phyloP scores from a whole-genome alignment of 306 rosid genomes.

The Vigna reflexopilosa region DNA sequence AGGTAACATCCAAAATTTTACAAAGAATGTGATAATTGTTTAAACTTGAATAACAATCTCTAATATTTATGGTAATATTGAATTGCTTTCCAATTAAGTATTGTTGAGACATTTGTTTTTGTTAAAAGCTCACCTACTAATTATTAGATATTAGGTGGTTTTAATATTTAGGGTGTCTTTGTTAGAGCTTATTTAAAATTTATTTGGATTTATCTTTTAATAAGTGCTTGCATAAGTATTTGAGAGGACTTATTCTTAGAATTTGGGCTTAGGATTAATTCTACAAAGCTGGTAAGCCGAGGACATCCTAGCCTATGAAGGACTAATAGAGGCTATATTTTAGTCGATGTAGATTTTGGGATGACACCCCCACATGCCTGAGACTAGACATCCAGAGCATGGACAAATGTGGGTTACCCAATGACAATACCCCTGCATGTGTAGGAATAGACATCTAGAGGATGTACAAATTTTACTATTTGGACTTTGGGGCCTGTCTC shows the following conservation, averaged over 20 bases:
- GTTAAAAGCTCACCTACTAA: neutral
- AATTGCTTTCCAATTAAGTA: conserved; percentile 28
- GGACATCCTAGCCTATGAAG: neutral
- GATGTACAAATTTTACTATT: neutral
- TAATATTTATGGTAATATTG: conserved; percentile 1
- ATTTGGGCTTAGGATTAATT: neutral
- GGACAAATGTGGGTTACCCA: neutral
- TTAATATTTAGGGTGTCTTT: neutral
- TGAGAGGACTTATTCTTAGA: neutral
- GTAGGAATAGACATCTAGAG: neutral
- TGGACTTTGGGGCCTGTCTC: neutral
- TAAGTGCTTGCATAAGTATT: neutral
- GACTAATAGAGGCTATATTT: neutral
- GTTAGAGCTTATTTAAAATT: neutral
- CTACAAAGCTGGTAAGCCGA: neutral
- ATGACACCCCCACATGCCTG: neutral
- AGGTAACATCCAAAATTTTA: neutral
- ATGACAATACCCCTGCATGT: neutral
- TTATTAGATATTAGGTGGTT: neutral
- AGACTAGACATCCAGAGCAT: neutral
- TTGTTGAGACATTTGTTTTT: neutral
- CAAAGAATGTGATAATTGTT: conserved; percentile 26
- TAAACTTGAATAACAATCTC: conserved; percentile 7
- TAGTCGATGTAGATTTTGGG: neutral
- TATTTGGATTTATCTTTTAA: neutral